Conservation (phyloP, 805 yeast genomes). For the Candida jianshihensis region DNA sequence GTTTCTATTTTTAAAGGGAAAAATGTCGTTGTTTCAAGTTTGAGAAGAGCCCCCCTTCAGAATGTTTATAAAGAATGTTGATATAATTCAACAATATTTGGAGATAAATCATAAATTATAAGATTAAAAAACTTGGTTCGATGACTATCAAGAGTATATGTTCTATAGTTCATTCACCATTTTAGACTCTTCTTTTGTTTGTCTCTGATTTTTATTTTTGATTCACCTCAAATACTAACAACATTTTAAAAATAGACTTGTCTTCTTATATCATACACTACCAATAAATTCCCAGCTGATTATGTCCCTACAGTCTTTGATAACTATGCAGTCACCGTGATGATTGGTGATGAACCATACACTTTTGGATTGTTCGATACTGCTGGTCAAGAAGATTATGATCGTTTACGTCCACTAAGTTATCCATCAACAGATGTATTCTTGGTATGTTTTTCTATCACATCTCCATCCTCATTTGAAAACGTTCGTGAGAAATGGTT, state of each 20-base stretch:
- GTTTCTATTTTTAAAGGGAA: too few relatives aligned
- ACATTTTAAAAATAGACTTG: conserved; percentile 49
- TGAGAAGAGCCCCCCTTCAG: background rate
- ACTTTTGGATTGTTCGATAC: conserved; percentile 97
- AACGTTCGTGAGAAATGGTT: conserved; percentile 98
- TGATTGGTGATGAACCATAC: conserved; percentile 97
- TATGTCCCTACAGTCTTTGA: conserved; percentile 98
- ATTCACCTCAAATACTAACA: conserved; percentile 9
- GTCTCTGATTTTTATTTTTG: too few relatives aligned
- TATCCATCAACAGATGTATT: conserved; percentile 97
- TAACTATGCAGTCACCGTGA: conserved; percentile 88
- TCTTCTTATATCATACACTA: conserved; percentile 89
- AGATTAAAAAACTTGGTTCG: too few relatives aligned
- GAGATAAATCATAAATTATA: too few relatives aligned
- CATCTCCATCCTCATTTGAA: conserved; percentile 95
- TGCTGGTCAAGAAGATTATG: conserved; percentile 99
- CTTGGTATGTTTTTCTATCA: conserved; percentile 91
- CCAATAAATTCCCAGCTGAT: conserved; percentile 95
- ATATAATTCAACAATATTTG: too few relatives aligned
- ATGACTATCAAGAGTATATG: too few relatives aligned
- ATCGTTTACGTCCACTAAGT: conserved; percentile 90
- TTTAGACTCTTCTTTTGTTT: too few relatives aligned
- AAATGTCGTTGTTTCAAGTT: too few relatives aligned
- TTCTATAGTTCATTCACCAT: too few relatives aligned
- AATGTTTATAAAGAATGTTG: too few relatives aligned